phyloP scores from a whole-genome alignment of 164 flowering plant genomes.

The Buxus sempervirens region DNA sequence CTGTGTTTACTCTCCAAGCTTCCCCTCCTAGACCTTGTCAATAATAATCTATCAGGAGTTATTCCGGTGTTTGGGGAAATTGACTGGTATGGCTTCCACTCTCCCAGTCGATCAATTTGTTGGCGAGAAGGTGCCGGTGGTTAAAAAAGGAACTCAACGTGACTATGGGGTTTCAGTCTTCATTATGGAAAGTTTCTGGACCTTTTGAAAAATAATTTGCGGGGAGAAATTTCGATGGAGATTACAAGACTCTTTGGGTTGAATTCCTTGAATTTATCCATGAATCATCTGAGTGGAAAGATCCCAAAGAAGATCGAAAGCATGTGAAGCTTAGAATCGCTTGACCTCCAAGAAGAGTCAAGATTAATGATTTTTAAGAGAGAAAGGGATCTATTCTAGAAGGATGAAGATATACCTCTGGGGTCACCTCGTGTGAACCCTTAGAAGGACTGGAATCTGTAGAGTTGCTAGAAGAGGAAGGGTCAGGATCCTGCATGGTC shows the following conservation, averaged over 20 bases:
- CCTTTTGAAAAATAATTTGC: conserved; percentile 17
- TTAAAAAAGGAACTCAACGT: conserved; percentile 10
- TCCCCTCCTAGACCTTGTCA: conserved; percentile 18
- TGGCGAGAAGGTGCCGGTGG: not conserved
- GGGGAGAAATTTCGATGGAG: conserved; percentile 15
- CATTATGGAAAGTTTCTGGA: conserved; percentile 6
- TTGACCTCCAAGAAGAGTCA: no score
- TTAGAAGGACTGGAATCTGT: no score
- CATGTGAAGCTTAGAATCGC: conserved; percentile 18
- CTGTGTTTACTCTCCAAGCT: conserved; percentile 18
- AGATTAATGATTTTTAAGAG: no score
- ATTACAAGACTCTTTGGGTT: not conserved
- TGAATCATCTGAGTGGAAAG: conserved; percentile 22
- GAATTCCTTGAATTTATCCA: conserved; percentile 37
- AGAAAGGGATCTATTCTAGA: conserved; percentile 29
- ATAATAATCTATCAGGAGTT: conserved; percentile 21
- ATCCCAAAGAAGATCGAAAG: conserved; percentile 29
- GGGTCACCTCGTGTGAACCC: no score
- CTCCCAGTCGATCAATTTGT: not conserved
- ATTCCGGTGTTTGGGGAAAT: conserved; percentile 24
- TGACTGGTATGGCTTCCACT: not conserved
- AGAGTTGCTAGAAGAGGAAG: no score
- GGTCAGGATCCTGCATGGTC: no score
- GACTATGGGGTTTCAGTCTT: conserved; percentile 1
- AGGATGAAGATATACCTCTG: no score